Conservation (phyloP, 2,329 filamentous ascomycete species). For the Trichothecium sympodiale region DNA sequence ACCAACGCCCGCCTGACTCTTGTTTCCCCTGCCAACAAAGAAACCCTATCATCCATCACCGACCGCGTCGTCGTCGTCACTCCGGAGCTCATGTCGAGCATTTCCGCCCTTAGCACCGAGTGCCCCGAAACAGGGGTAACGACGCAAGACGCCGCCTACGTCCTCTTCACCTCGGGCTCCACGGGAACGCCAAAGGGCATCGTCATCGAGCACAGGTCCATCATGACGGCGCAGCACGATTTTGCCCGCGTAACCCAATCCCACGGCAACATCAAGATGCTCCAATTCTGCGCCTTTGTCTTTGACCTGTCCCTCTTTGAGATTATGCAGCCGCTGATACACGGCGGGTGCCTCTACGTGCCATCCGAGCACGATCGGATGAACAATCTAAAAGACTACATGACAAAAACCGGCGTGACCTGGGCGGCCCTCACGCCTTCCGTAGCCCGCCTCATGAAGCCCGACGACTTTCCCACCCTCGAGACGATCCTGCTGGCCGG, state of each 20-base stretch:
- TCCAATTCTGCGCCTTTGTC: slow-evolving; percentile 1
- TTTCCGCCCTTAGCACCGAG: too few relatives aligned
- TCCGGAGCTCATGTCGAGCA: not conserved
- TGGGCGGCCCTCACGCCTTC: slow-evolving; percentile 1
- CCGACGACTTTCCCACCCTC: not conserved
- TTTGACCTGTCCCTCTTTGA: slow-evolving; percentile 1
- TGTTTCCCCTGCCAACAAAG: slow-evolving; percentile 8
- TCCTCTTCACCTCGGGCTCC: slow-evolving; percentile 7
- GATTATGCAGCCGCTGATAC: not conserved
- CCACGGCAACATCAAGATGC: slow-evolving; percentile 4
- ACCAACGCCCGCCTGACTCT: not conserved
- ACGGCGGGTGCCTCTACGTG: not conserved
- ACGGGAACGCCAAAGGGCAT: slow-evolving; percentile 8
- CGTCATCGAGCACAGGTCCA: slow-evolving; percentile 6
- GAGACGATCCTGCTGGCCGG: slow-evolving; percentile 4
- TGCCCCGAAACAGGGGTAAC: not conserved
- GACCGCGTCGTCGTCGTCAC: not conserved
- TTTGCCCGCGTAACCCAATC: slow-evolving; percentile 3
- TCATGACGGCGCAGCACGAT: slow-evolving; percentile 5
- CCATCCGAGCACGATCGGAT: not conserved
- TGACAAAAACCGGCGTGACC: not conserved
- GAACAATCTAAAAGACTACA: slow-evolving; percentile 1
- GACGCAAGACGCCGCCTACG: slow-evolving; percentile 8
- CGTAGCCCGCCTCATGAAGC: not conserved
- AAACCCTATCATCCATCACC: slow-evolving; percentile 20